A percentile compares a stretch with the other conserved stretches of the same genome.
Evolutionary conservation across 495 filamentous ascomycete species (phyloP).

Genomic region (Xylaria intraflava): DNA sequence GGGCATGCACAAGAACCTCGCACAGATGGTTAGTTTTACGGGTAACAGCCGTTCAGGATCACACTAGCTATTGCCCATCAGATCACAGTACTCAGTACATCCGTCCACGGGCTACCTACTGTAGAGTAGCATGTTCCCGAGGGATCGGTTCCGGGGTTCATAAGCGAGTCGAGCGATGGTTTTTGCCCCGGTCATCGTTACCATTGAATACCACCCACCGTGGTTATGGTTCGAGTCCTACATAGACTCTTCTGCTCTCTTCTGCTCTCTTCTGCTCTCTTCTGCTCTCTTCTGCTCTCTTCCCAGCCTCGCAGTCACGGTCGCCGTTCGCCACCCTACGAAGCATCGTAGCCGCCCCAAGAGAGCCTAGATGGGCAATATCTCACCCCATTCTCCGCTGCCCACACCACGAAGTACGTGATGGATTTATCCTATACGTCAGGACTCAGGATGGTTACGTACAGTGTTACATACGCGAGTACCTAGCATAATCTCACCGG

Average conservation of each 20-base stretch:
- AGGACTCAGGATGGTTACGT: too few relatives aligned
- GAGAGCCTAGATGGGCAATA: too few relatives aligned
- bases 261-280: background rate
- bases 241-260: background rate
- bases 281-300: too few relatives aligned
- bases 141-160: conserved; percentile 4
- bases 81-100: background rate
- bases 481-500: background rate
- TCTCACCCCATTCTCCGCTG: too few relatives aligned
- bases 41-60: background rate
- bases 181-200: background rate
- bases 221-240: background rate
- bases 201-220: background rate
- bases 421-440: too few relatives aligned
- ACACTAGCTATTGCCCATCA: background rate
- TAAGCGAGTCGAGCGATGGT: background rate
- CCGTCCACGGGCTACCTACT: background rate
- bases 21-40: background rate
- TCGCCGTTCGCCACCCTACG: too few relatives aligned
- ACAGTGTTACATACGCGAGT: too few relatives aligned
- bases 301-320: too few relatives aligned
- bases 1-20: background rate
- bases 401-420: too few relatives aligned
- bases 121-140: conserved; percentile 1
- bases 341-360: too few relatives aligned